Base-by-base conservation (phyloP, 768 basidiomycete genomes). In the Pleurotus djamor region DNA sequence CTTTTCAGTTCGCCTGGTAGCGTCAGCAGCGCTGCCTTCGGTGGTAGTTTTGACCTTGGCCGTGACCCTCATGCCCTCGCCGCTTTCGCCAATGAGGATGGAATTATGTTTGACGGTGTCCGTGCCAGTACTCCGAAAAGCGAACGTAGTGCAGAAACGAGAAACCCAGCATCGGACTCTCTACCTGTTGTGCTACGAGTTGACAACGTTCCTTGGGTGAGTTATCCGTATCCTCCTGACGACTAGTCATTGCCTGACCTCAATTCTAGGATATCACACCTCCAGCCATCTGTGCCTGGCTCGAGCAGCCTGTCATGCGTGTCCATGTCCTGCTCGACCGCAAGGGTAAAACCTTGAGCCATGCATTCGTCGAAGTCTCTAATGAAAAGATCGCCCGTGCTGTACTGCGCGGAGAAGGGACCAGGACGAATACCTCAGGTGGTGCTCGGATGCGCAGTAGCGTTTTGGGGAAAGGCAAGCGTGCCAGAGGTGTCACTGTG, bases 141-240 rank as follows among this genome's bases (percentile, higher is more conserved):
- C 51, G 62, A 54, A 44, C 64, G 35, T 17, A 57, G 57, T 59
- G 4, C 16, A 47, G 60, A 36, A 35, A 52, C 14, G 38, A 41
- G n/a, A 41, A n/a, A 41, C 38, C 38, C 9, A 10, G 10, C 10
- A 41, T 10, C 38, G 38, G 38, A 41, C 37, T 74, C 79, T 28
- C 16, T 43, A 21, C 16, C 54, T 5, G 77, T 86, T 34, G 91
- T 94, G 10, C 78, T 94, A 47, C 78, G 92, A 28, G 89, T 94
- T 63, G 92, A 94, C 69, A 94, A 94, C 65, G 91, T 94, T 57
- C 92, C 92, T 52, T 94, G 92, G 92, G 91, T 92, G 66, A 45
- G 83, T 44, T 52, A 3, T 12, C 1, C 44, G 55, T 52, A 35
- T 21, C 34, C 2, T 51, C 35, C 21, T n/a, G 6, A 5, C 52